Evolutionary conservation across 768 basidiomycete genomes (phyloP), one percentile per base, ranked within the genome.

Genomic region (Naematelia encephala): DNA sequence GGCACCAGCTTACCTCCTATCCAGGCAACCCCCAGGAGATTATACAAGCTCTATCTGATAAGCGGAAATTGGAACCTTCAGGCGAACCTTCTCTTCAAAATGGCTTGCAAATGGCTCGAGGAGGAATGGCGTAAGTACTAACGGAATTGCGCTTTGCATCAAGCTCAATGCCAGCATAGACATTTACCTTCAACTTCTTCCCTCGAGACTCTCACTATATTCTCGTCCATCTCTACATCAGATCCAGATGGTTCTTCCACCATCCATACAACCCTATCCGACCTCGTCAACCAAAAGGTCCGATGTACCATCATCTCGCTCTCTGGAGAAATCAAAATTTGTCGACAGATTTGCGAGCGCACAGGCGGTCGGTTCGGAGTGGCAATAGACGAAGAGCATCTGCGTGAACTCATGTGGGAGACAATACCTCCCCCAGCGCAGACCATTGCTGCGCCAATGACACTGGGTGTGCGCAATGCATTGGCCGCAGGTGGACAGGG

Each of bases 121-220:
- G 86, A 59, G 92, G 86, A 64, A 94, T 99, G 88, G 88, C 84
- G 94, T 92, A 69, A 56, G 79, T 63, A 8, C 3, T n/a, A n/a
- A n/a, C n/a, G n/a, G n/a, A n/a, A n/a, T 44, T n/a, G 19, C 5
- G 14, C 42, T 52, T 44, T 42, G 47, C 13, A 30, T 53, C 55
- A 39, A 29, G 19, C 14, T n/a, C 25, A 34, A 22, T n/a, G 21
- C 30, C 10, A 13, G 27, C 16, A 3, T 22, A 98, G 96, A 67
- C 96, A 99, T 73, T 83, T 99, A n/a, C 96, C 96, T 0, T 89
- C 90, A 0, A 91, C 97, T 63, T 94, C 93, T 13, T 98, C 96
- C 0, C 87, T 93, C 30, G 96, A 99, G 80, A 90, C 94, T 46
- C 80, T 97, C 52, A 84, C 96, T 67, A 84, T 98, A 39, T 97